Conservation (phyloP, 306 rosid species). For the Mucuna pruriens region DNA sequence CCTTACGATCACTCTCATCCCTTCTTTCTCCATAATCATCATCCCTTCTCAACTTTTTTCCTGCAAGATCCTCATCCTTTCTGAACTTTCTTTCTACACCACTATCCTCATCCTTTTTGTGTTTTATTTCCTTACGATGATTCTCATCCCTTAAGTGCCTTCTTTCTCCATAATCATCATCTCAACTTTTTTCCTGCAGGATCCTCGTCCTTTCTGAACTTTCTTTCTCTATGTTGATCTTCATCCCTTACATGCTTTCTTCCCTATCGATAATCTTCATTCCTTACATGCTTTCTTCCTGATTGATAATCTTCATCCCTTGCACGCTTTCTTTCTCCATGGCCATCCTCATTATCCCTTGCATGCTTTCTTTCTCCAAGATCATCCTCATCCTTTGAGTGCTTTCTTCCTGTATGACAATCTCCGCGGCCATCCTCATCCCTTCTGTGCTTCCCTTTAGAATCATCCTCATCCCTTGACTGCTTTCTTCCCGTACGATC, state of each 20-base stretch:
- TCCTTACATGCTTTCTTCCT: neutral
- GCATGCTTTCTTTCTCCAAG: neutral
- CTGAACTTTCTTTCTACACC: neutral
- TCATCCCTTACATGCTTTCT: neutral
- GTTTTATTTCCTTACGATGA: neutral
- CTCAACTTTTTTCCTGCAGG: neutral
- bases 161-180: conserved; percentile 24
- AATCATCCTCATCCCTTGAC: conserved; percentile 16
- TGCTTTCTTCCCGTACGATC: conserved; percentile 24
- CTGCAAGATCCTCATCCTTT: conserved; percentile 32
- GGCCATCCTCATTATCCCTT: conserved; percentile 41
- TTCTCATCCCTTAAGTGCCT: conserved; percentile 27
- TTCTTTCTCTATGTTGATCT: neutral
- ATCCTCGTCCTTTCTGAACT: neutral
- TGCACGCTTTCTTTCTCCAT: neutral
- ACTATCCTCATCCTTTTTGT: neutral
- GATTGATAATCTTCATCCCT: conserved; percentile 40
- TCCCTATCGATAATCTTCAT: too few relatives aligned
- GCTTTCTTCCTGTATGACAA: too few relatives aligned
- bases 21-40: too few relatives aligned
- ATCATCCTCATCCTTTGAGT: neutral
- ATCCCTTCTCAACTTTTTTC: too few relatives aligned
- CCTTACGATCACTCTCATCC: too few relatives aligned
- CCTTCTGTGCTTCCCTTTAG: conserved; percentile 23
- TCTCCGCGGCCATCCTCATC: neutral